Conservation (phyloP, 208 protist species). For the Crithidia fasciculata region DNA sequence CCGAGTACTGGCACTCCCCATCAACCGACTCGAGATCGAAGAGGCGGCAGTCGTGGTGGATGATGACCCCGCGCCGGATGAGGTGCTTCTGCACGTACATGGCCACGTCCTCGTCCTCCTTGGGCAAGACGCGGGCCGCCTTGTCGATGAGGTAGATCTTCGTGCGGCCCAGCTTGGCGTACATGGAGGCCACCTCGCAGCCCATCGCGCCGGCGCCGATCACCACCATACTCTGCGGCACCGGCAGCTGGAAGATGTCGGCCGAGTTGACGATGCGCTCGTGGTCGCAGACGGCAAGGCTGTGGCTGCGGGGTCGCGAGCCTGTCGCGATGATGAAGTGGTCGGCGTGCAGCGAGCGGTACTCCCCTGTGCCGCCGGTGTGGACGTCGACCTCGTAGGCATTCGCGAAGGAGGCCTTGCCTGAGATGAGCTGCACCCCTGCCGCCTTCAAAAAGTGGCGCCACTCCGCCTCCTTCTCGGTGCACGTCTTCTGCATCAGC, state of each 20-base stretch:
- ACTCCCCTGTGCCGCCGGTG: constrained; percentile 48
- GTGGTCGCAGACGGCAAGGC: constrained; percentile 45
- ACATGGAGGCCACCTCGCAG: constrained; percentile 82
- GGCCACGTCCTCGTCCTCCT: constrained; percentile 75
- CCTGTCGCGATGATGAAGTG: constrained; percentile 83
- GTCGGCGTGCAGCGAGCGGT: constrained; percentile 60
- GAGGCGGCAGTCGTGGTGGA: constrained; percentile 60
- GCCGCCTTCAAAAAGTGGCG: constrained; percentile 31
- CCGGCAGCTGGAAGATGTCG: constrained; percentile 55
- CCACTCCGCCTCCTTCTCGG: constrained; percentile 45
- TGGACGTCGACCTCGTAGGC: constrained; percentile 64
- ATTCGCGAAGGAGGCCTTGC: constrained; percentile 64
- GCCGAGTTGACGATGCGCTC: constrained; percentile 50
- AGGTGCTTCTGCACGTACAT: constrained; percentile 52
- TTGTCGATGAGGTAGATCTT: constrained; percentile 68
- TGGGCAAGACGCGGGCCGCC: constrained; percentile 52
- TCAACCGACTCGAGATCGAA: constrained; percentile 55
- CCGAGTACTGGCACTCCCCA: constrained; percentile 52
- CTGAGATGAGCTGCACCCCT: constrained; percentile 61
- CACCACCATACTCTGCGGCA: constrained; percentile 73
- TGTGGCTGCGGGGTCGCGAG: constrained; percentile 47
- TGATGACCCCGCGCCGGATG: constrained; percentile 44
- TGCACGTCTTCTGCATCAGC: constrained; percentile 45
- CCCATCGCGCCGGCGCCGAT: constrained; percentile 68
- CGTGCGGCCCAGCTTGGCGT: constrained; percentile 64